Conservation (phyloP, 1,139 yeast species). For the Diutina rugosa region DNA sequence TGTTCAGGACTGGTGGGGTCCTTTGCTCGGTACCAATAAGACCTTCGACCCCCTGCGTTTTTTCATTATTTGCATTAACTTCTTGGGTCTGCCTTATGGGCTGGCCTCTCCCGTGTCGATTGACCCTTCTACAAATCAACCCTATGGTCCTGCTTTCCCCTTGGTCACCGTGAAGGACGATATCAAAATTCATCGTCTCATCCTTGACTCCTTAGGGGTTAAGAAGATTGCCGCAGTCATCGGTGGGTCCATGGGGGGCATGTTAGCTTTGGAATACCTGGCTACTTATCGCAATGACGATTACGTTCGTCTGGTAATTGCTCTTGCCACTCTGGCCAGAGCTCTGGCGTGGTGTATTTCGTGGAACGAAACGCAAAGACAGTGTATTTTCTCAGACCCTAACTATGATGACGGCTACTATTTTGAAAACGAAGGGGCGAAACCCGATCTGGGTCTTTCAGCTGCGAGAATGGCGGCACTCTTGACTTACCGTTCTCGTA, state of each 20-base stretch:
- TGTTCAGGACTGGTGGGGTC: constrained; percentile 99
- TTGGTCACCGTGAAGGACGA: constrained; percentile 87
- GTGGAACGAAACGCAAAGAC: constrained; percentile 98
- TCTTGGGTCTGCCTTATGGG: constrained; percentile 94
- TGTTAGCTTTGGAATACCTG: constrained; percentile 81
- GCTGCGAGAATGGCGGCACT: constrained; percentile 98
- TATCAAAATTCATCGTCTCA: constrained; percentile 62
- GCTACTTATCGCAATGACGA: constrained; percentile 54
- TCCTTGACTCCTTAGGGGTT: constrained; percentile 66
- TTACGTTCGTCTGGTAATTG: constrained; percentile 62
- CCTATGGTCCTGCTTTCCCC: constrained; percentile 93
- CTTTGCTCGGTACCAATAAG: constrained; percentile 69
- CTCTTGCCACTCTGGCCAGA: constrained; percentile 87
- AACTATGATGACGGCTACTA: constrained; percentile 79
- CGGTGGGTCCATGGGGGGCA: constrained; percentile 99
- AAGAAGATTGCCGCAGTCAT: constrained; percentile 68
- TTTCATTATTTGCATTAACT: constrained; percentile 76
- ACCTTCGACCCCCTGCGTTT: constrained; percentile 88
- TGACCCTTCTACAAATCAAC: constrained; percentile 57
- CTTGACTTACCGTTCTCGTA: constrained; percentile 81
- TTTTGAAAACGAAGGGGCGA: constrained; percentile 46
- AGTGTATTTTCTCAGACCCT: constrained; percentile 90
- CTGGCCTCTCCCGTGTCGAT: constrained; percentile 82
- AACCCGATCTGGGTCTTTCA: constrained; percentile 76
- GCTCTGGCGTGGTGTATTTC: constrained; percentile 98